Evolutionary conservation across 306 rosid genomes (phyloP).

Genomic region (Cicer cuneatum): DNA sequence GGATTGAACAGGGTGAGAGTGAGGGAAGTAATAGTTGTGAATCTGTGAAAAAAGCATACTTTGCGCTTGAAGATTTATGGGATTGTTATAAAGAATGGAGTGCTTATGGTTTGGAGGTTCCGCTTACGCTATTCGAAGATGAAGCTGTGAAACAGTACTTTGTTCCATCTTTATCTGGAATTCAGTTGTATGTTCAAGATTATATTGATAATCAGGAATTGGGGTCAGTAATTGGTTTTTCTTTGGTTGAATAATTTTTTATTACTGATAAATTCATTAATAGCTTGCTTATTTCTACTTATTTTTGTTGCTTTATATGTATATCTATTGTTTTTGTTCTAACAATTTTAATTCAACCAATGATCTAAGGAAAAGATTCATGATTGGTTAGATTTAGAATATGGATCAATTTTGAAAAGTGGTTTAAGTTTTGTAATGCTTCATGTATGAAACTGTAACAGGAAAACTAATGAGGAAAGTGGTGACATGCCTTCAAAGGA

Average conservation of each 20-base stretch:
- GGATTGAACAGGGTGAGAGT: slow-evolving; percentile 38
- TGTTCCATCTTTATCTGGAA: slow-evolving; percentile 63
- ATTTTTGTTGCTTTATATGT: too few species aligned
- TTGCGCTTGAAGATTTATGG: slow-evolving; percentile 64
- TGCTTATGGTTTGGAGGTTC: slow-evolving; percentile 66
- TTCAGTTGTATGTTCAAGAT: slow-evolving; percentile 52
- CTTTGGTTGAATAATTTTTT: neutral
- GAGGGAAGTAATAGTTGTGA: slow-evolving; percentile 42
- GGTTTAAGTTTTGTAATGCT: too few species aligned
- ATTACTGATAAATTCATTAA: neutral
- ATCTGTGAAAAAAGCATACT: slow-evolving; percentile 41
- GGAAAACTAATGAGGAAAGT: slow-evolving; percentile 53
- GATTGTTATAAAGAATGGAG: slow-evolving; percentile 62
- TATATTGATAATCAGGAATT: neutral
- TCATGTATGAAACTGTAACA: slow-evolving; percentile 33
- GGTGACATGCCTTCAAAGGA: slow-evolving; percentile 54
- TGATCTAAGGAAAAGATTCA: neutral
- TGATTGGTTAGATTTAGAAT: too few species aligned
- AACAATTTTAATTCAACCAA: neutral
- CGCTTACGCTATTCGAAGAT: slow-evolving; percentile 46
- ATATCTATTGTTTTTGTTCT: neutral
- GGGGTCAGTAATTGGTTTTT: slow-evolving; percentile 43
- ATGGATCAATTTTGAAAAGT: too few species aligned
- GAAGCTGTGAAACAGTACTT: slow-evolving; percentile 55
- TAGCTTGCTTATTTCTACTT: too few species aligned